Conservation (phyloP, 768 basidiomycete genomes). For the Hericium coralloides region DNA sequence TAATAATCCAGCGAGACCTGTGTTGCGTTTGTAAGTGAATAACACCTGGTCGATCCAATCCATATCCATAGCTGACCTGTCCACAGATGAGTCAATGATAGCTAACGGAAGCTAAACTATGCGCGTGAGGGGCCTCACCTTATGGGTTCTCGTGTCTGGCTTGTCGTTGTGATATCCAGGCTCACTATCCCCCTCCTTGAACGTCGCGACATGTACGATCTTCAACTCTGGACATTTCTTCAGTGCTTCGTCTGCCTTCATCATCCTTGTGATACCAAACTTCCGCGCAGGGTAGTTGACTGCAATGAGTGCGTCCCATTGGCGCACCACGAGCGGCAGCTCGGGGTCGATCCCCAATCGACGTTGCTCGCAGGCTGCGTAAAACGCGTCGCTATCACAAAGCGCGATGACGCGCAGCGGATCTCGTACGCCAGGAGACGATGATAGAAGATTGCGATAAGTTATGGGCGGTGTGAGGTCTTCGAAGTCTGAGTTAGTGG, state of each 20-base stretch:
- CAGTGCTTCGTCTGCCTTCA: conserved; percentile 72
- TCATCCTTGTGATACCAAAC: conserved; percentile 91
- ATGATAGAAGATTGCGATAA: conserved; percentile 67
- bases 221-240: conserved; percentile 78
- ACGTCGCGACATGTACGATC: conserved; percentile 92
- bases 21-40: neutral
- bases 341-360: conserved; percentile 57
- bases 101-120: neutral
- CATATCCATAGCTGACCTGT: neutral
- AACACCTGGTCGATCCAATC: neutral
- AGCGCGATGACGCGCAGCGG: conserved; percentile 81
- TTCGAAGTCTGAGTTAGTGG: conserved; percentile 32
- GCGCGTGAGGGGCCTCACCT: conserved; percentile 40
- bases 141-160: conserved; percentile 84
- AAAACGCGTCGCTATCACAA: conserved; percentile 88
- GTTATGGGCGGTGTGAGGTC: conserved; percentile 65
- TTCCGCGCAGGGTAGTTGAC: conserved; percentile 93
- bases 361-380: conserved; percentile 78
- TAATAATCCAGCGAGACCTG: conserved; percentile 93
- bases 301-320: conserved; percentile 87
- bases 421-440: conserved; percentile 60
- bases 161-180: conserved; percentile 84
- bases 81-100: neutral
- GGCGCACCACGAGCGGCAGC: conserved; percentile 70
- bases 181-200: conserved; percentile 77